Evolutionary conservation across 768 basidiomycete species (phyloP), one percentile per base, ranked within the genome.

Genomic region (Boletus patriciae): DNA sequence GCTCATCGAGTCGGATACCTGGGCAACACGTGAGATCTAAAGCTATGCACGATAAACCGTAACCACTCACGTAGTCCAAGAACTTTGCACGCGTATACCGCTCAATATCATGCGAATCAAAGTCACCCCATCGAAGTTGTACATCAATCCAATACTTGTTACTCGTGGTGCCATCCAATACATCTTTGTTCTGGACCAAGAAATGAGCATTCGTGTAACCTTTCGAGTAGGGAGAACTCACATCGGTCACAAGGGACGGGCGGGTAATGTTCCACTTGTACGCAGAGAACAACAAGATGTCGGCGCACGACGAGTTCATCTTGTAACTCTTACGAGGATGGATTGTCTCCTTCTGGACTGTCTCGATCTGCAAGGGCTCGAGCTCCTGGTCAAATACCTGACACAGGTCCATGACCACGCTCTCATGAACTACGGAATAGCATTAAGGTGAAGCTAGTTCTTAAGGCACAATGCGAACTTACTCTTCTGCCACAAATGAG

Each of bases 281-380:
- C 1, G 92, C 90, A 13, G 94, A 97, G 84, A 99, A 98, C 49
- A 99, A 80, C 19, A 99, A 80, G 68, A 99, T 96, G 68, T 99
- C 97, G 50, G 96, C 96, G 62, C 96, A 98, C n/a, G 94, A 96
- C 9, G 94, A 97, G 77, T 99, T 99, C 97, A 99, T 98, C 84
- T 99, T 99, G 85, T 99, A 99, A 80, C 94, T 97, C 81, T 98
- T 98, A 76, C 96, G 91, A 65, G 96, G 96, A 73, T 97, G 97
- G 59, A 99, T 99, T 0, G 97, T 98, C 75, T 99, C 97, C 75
- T 99, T 99, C 74, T 98, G 97, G 0, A 99, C 97, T 0, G 95
- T 98, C 79, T 98, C 97, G 65, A 99, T 99, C 64, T 98, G 94
- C 16, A 99, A 77, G 4, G 97, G 95, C 71, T 99, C 97, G 34